Percentiles rank a stretch among this genome's conserved stretches.
phyloP scores from a whole-genome alignment of 2,329 filamentous ascomycete genomes.

The Aspergillus sp. region DNA sequence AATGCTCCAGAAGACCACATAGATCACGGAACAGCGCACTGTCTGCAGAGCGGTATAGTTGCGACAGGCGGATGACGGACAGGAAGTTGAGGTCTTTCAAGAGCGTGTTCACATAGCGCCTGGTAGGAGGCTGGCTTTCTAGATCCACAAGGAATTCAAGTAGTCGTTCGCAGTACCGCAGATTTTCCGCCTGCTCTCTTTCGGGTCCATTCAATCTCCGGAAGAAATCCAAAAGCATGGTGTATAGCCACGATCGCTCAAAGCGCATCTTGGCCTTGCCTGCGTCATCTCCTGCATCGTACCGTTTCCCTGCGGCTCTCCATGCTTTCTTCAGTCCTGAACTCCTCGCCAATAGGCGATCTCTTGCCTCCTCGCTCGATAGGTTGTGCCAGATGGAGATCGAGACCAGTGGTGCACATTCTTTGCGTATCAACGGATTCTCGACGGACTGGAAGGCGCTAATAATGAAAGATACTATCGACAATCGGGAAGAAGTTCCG shows the following conservation, averaged over 20 bases:
- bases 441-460: constrained; percentile 93
- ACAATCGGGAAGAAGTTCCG: constrained; percentile 68
- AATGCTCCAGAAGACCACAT: constrained; percentile 77
- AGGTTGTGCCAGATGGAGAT: constrained; percentile 96
- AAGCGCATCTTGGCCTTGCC: constrained; percentile 81
- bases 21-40: constrained; percentile 81
- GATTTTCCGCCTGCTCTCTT: constrained; percentile 56
- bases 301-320: constrained; percentile 83
- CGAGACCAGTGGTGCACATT: constrained; percentile 92
- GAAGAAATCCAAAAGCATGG: constrained; percentile 80
- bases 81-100: constrained; percentile 83
- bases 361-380: constrained; percentile 72
- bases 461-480: constrained; percentile 88
- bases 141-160: constrained; percentile 87
- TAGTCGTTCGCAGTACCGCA: constrained; percentile 89
- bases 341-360: constrained; percentile 70
- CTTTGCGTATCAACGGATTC: constrained; percentile 83
- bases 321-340: constrained; percentile 83
- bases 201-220: constrained; percentile 64
- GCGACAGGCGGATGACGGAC: constrained; percentile 74
- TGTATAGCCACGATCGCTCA: constrained; percentile 91
- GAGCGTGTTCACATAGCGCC: constrained; percentile 88
- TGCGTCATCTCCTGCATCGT: constrained; percentile 78
- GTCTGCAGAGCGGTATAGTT: constrained; percentile 72
- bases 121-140: constrained; percentile 88